phyloP scores from a whole-genome alignment of 805 yeast species.

The Sugiyamaella americana region DNA sequence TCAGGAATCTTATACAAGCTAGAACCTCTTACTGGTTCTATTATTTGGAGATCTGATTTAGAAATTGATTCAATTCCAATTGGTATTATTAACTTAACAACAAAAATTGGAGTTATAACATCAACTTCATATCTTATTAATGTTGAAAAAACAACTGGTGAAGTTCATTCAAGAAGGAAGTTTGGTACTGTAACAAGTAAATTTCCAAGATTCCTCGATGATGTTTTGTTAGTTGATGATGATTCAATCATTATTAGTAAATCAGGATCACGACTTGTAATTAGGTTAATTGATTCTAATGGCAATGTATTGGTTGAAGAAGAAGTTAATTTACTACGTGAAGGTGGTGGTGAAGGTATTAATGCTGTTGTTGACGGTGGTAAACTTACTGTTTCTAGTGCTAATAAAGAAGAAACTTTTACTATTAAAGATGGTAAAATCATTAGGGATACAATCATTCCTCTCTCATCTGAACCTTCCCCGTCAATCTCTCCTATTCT shows the following conservation, averaged over 20 bases:
- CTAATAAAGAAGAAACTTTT: background rate
- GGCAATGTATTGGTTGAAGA: background rate
- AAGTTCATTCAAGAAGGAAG: slow-evolving; percentile 25
- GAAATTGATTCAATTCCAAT: background rate
- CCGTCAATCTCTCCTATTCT: background rate
- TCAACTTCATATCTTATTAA: background rate
- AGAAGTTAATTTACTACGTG: background rate
- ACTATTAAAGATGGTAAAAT: background rate
- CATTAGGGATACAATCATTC: background rate
- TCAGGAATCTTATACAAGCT: background rate
- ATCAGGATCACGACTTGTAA: background rate
- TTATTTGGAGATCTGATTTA: background rate
- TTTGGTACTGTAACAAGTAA: background rate
- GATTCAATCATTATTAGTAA: background rate
- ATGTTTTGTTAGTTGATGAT: background rate
- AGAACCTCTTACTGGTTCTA: background rate
- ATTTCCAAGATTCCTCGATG: background rate
- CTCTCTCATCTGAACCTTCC: background rate
- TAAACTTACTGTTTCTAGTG: background rate
- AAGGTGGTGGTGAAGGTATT: too few relatives aligned
- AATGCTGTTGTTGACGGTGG: background rate
- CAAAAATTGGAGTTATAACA: background rate
- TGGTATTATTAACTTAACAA: background rate
- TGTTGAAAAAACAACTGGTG: slow-evolving; percentile 19
- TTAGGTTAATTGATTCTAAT: background rate